A percentile compares a stretch with the other conserved stretches of the same genome.
These are phyloP conservation scores for Cylindrotheca closterium DNA, from an alignment of 108 stramenopile genomes.

Conservation along the genomic window DNA sequence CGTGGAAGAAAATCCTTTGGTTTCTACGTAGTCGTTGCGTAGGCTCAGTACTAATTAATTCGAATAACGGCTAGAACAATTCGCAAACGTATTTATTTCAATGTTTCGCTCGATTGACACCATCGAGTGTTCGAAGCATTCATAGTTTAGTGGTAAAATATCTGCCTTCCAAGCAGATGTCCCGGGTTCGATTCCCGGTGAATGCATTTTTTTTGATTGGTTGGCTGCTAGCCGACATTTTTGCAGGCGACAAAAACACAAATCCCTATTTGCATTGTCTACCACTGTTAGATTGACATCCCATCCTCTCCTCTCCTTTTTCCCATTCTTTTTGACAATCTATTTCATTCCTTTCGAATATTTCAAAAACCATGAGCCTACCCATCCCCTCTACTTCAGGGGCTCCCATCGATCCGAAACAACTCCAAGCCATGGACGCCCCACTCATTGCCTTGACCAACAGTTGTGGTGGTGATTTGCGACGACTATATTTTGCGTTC, in stretches of 20 bases:
- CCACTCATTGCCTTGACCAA: constrained; percentile 77
- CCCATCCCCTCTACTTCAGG: constrained; percentile 41
- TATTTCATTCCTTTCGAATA: no score
- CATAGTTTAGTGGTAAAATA: constrained; percentile 93
- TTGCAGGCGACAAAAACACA: no score
- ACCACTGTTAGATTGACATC: no score
- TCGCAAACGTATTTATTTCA: no score
- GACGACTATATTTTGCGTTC: constrained; percentile 69
- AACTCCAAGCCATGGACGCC: constrained; percentile 52
- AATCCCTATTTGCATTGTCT: no score
- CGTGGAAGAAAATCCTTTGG: no score
- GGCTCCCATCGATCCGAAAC: constrained; percentile 13
- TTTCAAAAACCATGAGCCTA: constrained; percentile 46
- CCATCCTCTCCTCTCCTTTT: constrained; percentile 1
- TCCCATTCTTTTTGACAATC: neutral
- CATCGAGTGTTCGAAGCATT: constrained; percentile 29
- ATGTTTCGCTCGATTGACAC: no score
- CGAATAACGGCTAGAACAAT: no score
- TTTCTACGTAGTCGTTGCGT: no score
- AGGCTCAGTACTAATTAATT: no score
- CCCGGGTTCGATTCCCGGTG: constrained; percentile 94
- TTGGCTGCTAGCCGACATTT: no score
- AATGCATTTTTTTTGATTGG: constrained; percentile 39
- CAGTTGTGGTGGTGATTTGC: constrained; percentile 65
- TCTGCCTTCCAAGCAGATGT: constrained; percentile 90